phyloP scores from a whole-genome alignment of 2,329 filamentous ascomycete genomes.

The Curvularia lunata region DNA sequence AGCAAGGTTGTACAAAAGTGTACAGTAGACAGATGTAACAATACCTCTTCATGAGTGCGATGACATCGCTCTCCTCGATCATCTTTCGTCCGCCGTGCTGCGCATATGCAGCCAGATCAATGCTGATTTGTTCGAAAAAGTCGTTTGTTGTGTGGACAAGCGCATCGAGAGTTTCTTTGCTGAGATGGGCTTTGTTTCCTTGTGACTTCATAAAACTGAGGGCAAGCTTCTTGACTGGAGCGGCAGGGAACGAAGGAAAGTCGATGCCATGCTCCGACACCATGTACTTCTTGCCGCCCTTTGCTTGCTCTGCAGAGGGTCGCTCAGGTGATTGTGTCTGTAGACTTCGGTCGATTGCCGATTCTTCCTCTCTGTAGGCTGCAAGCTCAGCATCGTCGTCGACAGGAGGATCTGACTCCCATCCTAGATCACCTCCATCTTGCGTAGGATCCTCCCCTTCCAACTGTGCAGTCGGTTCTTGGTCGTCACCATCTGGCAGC shows the following conservation, averaged over 20 bases:
- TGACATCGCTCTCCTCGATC: slow-evolving; percentile 83
- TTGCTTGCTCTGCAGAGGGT: slow-evolving; percentile 20
- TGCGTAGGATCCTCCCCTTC: slow-evolving; percentile 22
- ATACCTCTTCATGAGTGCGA: slow-evolving; percentile 83
- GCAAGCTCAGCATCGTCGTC: slow-evolving; percentile 39
- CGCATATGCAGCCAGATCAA: slow-evolving; percentile 80
- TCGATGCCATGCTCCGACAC: slow-evolving; percentile 74
- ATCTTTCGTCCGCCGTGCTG: slow-evolving; percentile 82
- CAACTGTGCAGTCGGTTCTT: slow-evolving; percentile 38
- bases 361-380: slow-evolving; percentile 45
- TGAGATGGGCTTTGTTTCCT: slow-evolving; percentile 72
- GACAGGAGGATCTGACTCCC: slow-evolving; percentile 39
- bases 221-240: slow-evolving; percentile 74
- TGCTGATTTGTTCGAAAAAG: slow-evolving; percentile 88
- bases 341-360: slow-evolving; percentile 45
- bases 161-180: slow-evolving; percentile 73
- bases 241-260: slow-evolving; percentile 75
- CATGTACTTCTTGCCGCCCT: slow-evolving; percentile 52
- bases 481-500: slow-evolving; percentile 22
- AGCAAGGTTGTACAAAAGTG: slow-evolving; percentile 21
- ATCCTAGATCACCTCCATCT: slow-evolving; percentile 31
- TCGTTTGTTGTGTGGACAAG: slow-evolving; percentile 84
- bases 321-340: slow-evolving; percentile 36
- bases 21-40: slow-evolving; percentile 44
- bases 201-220: slow-evolving; percentile 73